Percentiles rank a stretch among this genome's conserved stretches.
These are phyloP conservation scores for Scalesia atractyloides DNA, from an alignment of 129 eudicot species.

Conservation along the genomic window DNA sequence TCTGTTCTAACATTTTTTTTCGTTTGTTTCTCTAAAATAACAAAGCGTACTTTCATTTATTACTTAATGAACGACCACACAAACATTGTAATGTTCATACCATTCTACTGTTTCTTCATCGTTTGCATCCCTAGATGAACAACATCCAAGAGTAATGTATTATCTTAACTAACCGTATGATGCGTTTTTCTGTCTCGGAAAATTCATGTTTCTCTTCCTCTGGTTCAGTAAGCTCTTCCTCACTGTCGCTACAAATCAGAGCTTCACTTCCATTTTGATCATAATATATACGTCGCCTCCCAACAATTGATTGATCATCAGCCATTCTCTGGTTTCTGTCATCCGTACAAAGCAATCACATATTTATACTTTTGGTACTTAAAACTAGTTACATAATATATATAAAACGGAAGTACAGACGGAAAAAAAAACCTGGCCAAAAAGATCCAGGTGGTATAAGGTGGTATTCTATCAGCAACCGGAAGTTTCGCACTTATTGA, in stretches of 20 bases:
- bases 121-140: background rate
- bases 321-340: conserved; percentile 98
- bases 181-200: conserved; percentile 82
- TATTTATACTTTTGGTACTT: background rate
- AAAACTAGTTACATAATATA: too few species aligned
- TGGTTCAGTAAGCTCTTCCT: conserved; percentile 70
- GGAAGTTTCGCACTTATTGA: conserved; percentile 70
- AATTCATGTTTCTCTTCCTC: conserved; percentile 77
- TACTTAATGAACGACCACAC: too few species aligned
- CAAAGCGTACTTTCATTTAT: too few species aligned
- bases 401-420: background rate
- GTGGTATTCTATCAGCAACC: conserved; percentile 63
- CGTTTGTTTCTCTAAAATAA: too few species aligned
- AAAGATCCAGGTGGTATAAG: conserved; percentile 90
- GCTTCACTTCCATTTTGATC: conserved; percentile 84
- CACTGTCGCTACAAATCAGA: conserved; percentile 88
- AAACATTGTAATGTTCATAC: too few species aligned
- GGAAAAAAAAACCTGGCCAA: conserved; percentile 50
- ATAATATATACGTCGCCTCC: conserved; percentile 87
- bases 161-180: conserved; percentile 57
- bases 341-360: conserved; percentile 23
- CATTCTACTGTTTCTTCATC: too few species aligned
- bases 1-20: too few species aligned
- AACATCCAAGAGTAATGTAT: conserved; percentile 24
- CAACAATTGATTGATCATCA: conserved; percentile 93